Conservation (phyloP, 257 asterid genomes). For the Plectranthus barbatus region DNA sequence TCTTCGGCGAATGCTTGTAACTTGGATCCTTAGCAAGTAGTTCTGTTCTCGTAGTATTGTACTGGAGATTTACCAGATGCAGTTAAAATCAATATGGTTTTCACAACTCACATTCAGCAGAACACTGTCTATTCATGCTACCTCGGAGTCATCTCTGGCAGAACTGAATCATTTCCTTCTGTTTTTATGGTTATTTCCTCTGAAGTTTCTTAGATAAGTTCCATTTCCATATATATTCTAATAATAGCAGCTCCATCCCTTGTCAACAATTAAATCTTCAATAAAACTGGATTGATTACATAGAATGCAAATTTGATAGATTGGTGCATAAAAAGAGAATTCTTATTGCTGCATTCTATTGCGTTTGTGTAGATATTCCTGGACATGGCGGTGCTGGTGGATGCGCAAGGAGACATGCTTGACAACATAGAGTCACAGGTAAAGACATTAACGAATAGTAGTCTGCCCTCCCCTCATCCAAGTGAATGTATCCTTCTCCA, state of each 20-base stretch:
- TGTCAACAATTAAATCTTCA: not conserved
- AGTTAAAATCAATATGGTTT: not conserved
- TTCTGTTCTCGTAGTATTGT: too few relatives aligned
- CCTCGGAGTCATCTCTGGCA: not conserved
- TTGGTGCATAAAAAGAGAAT: not conserved
- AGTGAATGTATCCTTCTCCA: too few relatives aligned
- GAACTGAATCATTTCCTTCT: not conserved
- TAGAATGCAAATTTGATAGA: not conserved
- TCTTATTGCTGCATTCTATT: not conserved
- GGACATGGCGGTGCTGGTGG: conserved; percentile 98
- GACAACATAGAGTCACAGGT: conserved; percentile 97
- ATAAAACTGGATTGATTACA: not conserved
- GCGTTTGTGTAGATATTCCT: conserved; percentile 58
- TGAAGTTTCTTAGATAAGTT: not conserved
- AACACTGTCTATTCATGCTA: not conserved
- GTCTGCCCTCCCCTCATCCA: too few relatives aligned
- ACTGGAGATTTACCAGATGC: not conserved
- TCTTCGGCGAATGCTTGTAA: too few relatives aligned
- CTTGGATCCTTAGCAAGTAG: too few relatives aligned
- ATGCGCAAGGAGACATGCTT: conserved; percentile 97
- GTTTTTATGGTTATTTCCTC: not conserved
- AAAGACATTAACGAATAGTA: conserved; percentile 1
- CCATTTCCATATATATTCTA: not conserved
- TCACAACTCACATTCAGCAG: not conserved
- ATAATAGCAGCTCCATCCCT: not conserved